Conservation (phyloP, 108 stramenopile species). For the Cyclotella choctawhatcheeana region DNA sequence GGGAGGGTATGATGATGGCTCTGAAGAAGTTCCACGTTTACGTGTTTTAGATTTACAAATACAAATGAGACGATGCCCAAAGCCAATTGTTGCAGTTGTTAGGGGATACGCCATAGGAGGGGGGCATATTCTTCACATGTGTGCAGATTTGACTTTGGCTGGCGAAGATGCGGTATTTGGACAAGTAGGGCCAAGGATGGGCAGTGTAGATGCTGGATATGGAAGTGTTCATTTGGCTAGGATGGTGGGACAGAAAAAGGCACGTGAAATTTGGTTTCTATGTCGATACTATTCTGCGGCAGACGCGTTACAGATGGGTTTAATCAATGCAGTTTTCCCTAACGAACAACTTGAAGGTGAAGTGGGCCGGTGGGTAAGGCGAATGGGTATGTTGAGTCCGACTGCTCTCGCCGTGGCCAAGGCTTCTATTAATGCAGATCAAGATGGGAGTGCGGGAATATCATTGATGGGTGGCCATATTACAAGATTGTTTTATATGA, state of each 20-base stretch:
- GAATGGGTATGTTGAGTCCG: slow-evolving; percentile 88
- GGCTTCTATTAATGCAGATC: slow-evolving; percentile 93
- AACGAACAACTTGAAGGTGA: slow-evolving; percentile 78
- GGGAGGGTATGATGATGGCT: slow-evolving; percentile 92
- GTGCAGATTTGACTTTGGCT: slow-evolving; percentile 89
- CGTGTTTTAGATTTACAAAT: slow-evolving; percentile 89
- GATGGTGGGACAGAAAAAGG: slow-evolving; percentile 93
- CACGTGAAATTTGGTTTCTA: slow-evolving; percentile 94
- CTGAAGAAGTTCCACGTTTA: slow-evolving; percentile 80
- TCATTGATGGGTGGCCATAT: slow-evolving; percentile 92
- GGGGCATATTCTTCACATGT: slow-evolving; percentile 96
- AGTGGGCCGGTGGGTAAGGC: slow-evolving; percentile 88
- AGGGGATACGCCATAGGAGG: slow-evolving; percentile 95
- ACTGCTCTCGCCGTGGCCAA: slow-evolving; percentile 92
- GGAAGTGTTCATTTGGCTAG: slow-evolving; percentile 88
- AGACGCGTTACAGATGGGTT: slow-evolving; percentile 90
- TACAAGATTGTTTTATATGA: slow-evolving; percentile 92
- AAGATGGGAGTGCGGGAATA: slow-evolving; percentile 93
- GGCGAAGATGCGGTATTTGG: slow-evolving; percentile 90
- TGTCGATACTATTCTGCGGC: slow-evolving; percentile 83
- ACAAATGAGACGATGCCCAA: slow-evolving; percentile 95
- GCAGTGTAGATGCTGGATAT: slow-evolving; percentile 95
- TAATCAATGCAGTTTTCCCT: slow-evolving; percentile 85
- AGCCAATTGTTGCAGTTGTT: slow-evolving; percentile 94
- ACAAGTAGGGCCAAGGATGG: slow-evolving; percentile 93